phyloP scores from a whole-genome alignment of 23 red algal genomes.

The Agarophyton chilense region DNA sequence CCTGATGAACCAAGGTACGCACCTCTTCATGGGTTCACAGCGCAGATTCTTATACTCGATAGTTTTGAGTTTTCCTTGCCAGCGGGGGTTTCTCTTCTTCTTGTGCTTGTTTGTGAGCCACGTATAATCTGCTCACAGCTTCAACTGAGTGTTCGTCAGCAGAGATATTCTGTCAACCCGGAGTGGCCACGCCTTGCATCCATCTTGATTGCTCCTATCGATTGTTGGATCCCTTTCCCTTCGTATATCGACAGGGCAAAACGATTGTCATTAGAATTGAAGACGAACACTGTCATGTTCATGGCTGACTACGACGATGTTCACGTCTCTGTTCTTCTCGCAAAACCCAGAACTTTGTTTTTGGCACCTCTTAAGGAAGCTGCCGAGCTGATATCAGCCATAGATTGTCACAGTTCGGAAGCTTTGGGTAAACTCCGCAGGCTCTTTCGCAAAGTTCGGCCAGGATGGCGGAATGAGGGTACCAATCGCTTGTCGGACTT shows the following conservation, averaged over 20 bases:
- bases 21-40: background rate
- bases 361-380: constrained; percentile 21
- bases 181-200: background rate
- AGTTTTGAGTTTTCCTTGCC: constrained; percentile 34
- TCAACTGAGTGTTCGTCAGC: background rate
- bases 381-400: constrained; percentile 11
- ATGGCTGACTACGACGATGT: constrained; percentile 35
- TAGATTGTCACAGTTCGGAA: constrained; percentile 29
- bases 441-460: background rate
- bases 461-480: background rate
- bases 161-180: background rate
- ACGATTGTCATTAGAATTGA: background rate
- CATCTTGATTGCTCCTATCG: constrained; percentile 24
- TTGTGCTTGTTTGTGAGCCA: constrained; percentile 16
- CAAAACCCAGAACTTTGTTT: constrained; percentile 33
- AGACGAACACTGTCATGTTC: background rate
- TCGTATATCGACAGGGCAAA: constrained; percentile 1
- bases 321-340: constrained; percentile 25
- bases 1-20: constrained; percentile 14
- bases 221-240: constrained; percentile 6
- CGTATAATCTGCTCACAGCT: background rate
- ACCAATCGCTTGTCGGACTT: background rate
- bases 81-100: constrained; percentile 1
- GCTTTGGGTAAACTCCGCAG: background rate
- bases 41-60: constrained; percentile 37